Evolutionary conservation across 176 grass and related monocot species (phyloP).

Genomic region (Calamus simplicifolius): DNA sequence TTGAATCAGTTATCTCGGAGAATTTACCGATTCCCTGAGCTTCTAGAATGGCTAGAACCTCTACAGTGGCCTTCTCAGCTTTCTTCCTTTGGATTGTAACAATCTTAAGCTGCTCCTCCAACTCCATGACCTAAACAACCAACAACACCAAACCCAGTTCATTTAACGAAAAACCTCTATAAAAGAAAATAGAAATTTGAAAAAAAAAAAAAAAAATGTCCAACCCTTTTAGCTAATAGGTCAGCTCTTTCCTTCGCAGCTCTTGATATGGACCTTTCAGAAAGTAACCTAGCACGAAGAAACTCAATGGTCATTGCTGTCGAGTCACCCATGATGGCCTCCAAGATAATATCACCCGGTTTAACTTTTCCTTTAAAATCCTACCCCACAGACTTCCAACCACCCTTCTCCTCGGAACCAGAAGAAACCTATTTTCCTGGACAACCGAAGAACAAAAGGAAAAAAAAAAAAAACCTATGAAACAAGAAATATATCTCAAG

Average conservation of each 20-base stretch:
- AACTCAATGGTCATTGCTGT: conserved; percentile 92
- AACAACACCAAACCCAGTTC: background rate
- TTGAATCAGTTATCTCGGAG: conserved; percentile 42
- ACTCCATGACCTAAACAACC: conserved; percentile 54
- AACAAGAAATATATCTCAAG: too few relatives aligned
- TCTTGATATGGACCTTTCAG: conserved; percentile 78
- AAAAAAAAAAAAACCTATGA: too few relatives aligned
- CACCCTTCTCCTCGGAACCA: too few relatives aligned
- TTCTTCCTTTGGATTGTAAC: conserved; percentile 65
- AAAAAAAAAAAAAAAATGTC: background rate
- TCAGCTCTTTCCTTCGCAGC: conserved; percentile 80
- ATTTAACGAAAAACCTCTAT: background rate
- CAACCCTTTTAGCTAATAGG: conserved; percentile 69
- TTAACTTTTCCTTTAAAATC: too few relatives aligned
- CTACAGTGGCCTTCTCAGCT: conserved; percentile 50
- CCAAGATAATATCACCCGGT: background rate
- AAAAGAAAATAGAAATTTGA: background rate
- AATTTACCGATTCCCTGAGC: conserved; percentile 51
- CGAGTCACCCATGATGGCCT: conserved; percentile 47
- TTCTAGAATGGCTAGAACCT: conserved; percentile 58
- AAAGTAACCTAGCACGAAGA: conserved; percentile 87
- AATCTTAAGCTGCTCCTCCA: conserved; percentile 76
- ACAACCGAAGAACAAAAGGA: too few relatives aligned
- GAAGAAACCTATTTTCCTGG: too few relatives aligned
- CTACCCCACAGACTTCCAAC: too few relatives aligned